Evolutionary conservation across 1,284 basidiomycete genomes (phyloP), one percentile per base, ranked within the genome.

Genomic region (Neonothopanus nambi): DNA sequence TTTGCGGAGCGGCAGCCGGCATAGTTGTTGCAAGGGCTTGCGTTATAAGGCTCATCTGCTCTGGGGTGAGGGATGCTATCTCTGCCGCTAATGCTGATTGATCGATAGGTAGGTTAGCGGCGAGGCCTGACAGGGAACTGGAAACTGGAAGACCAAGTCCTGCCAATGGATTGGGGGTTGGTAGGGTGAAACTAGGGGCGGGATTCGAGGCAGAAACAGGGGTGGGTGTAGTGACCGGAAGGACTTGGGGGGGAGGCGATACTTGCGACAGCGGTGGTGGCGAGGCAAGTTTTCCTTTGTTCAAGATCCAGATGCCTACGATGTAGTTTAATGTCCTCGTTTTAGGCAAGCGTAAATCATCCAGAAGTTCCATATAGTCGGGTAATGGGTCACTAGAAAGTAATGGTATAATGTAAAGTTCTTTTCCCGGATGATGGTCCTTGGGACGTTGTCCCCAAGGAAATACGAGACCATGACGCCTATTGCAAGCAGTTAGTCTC

Each of bases 361-460:
- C 93, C 49, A 96, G 71, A 1, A 96, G 75, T 59, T 95, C 91
- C 57, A 95, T 80, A 62, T 87, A 93, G 55, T 95, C 93, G 0
- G 94, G 95, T 0, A 92, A 70, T 0, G 86, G 75, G 47, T 89
- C 81, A 23, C 72, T 75, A 13, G 89, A 79, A 17, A 80, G 74
- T 5, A 97, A 70, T 1, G 95, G 95, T 18, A 96, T 81, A 55
- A 96, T 80, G 64, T 98, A 98, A 30, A 96, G 71, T 67, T 98
- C 95, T 58, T 88, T 87, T 26, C 93, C 91, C 17, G 87, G 88
- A 56, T 83, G 80, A 57, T 82, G 70, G 5, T 92, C 89, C 58
- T 87, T 85, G 7, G 84, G 84, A 28, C 78, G 78, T 50, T 74
- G 76, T 4, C 88, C 89, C 86, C 92, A 94, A 11, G 93, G 93